Evolutionary conservation across 352 stramenopile genomes (phyloP).

Genomic region (Pythium phragmitis): DNA sequence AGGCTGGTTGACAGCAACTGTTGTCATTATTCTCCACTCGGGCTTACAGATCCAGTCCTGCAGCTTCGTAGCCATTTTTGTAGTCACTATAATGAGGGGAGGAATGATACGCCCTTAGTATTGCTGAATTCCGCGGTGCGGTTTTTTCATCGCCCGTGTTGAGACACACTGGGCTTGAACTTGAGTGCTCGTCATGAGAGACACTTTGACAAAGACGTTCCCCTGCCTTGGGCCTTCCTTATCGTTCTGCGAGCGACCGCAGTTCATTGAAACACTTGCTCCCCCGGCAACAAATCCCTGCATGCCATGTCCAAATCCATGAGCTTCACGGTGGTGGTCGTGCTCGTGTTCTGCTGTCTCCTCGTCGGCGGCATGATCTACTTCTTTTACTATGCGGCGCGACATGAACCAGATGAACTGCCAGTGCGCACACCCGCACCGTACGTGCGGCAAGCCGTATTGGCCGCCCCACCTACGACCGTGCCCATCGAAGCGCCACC

Average conservation of each 20-base stretch:
- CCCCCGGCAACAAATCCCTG: neutral
- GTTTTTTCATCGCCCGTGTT: too few relatives aligned
- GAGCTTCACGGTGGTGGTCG: neutral
- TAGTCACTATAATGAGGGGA: too few relatives aligned
- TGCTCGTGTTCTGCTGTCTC: conserved; percentile 7
- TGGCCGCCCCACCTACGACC: neutral
- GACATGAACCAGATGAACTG: neutral
- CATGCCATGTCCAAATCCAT: neutral
- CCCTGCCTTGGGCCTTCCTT: too few relatives aligned
- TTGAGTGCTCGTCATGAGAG: too few relatives aligned
- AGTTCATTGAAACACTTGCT: neutral
- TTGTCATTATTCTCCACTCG: too few relatives aligned
- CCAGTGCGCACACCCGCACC: conserved; percentile 1
- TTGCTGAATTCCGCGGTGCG: too few relatives aligned
- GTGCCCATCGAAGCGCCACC: neutral
- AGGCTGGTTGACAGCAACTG: too few relatives aligned
- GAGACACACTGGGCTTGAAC: too few relatives aligned
- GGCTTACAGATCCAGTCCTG: too few relatives aligned
- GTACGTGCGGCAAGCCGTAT: conserved; percentile 1
- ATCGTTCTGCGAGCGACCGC: neutral
- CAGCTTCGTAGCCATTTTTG: too few relatives aligned
- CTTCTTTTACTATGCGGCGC: conserved; percentile 7
- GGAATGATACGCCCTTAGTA: too few relatives aligned
- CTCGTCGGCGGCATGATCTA: neutral
- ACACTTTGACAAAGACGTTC: too few relatives aligned